Base-by-base conservation (phyloP, 2,329 filamentous ascomycete genomes). In the Sporothrix variecibatus region DNA sequence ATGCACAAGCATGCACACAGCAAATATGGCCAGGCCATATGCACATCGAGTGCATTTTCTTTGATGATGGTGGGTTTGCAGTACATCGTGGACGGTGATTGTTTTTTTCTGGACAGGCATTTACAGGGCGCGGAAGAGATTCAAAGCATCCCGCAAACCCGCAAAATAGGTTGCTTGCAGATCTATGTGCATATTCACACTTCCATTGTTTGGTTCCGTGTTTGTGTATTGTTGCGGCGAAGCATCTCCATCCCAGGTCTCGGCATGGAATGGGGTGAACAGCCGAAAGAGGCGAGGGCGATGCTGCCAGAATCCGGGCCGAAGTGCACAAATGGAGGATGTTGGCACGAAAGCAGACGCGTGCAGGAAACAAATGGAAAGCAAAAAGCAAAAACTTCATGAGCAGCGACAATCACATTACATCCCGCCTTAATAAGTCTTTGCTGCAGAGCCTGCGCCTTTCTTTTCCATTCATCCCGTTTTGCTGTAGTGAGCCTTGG, bases 371-470 rank as follows among this genome's bases (percentile, higher is more conserved):
- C n/a, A 5, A 51, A 53, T 26, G 51, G 15, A 31, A 46, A 40
- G 23, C 20, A 58, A 28, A 4, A 58, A 17, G 17, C 2, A 28
- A 40, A 31, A 7, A 20, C 23, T 12, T 28, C 8, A 67, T 28
- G 5, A 17, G 23, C 6, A 56, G 8, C 8, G 9, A 58, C 53
- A 46, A 46, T 5, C 17, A 26, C 51, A 20, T 28, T 15, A 28
- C 51, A 56, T 56, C 51, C 23, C 51, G 26, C 26, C 51, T 26
- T 9, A 12, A 8, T 9, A 34, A 3, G 17, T 38, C 9, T 28
- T 65, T 65, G 62, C 62, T 38, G 38, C 62, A 43, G 40, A 65
- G 46, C 62, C n/a, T 38, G 62, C 38, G 38, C 38, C 23, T 46
- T 46, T 20, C 62, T 67, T 23, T 67, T 46, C 38, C 11, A 17